Conservation (phyloP, 176 grass and related monocot species). For the Cenchrus fungigraminus region DNA sequence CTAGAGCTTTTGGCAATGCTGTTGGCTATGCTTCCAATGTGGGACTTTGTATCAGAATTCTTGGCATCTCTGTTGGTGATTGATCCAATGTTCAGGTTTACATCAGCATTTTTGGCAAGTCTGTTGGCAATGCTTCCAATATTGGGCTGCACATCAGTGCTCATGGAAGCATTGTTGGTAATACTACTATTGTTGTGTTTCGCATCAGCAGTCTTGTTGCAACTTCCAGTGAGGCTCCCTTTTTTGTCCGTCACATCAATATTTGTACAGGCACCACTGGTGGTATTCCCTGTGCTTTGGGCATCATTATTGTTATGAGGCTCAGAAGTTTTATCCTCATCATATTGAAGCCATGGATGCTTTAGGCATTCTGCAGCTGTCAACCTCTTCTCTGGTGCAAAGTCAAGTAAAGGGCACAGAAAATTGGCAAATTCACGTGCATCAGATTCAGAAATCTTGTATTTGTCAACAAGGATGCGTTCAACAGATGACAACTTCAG, state of each 20-base stretch:
- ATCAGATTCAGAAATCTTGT: slow-evolving; percentile 70
- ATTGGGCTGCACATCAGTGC: slow-evolving; percentile 26
- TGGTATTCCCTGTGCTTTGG: slow-evolving; percentile 18
- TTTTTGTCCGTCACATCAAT: slow-evolving; percentile 25
- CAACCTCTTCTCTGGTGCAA: slow-evolving; percentile 78
- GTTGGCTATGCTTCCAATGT: background rate
- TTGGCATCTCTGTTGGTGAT: slow-evolving; percentile 11
- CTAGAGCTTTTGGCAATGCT: background rate
- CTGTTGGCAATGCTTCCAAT: slow-evolving; percentile 23
- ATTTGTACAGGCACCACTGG: slow-evolving; percentile 40
- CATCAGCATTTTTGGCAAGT: slow-evolving; percentile 38
- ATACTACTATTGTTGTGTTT: slow-evolving; percentile 28
- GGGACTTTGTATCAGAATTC: slow-evolving; percentile 19
- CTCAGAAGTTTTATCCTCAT: slow-evolving; percentile 41
- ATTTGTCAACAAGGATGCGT: slow-evolving; percentile 77
- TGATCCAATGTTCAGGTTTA: slow-evolving; percentile 28
- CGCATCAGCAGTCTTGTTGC: slow-evolving; percentile 35
- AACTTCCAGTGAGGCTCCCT: slow-evolving; percentile 24
- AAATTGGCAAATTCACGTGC: slow-evolving; percentile 70
- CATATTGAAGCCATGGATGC: slow-evolving; percentile 76
- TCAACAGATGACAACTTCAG: slow-evolving; percentile 79
- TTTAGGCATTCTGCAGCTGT: slow-evolving; percentile 76
- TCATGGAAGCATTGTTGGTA: slow-evolving; percentile 1
- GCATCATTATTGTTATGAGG: slow-evolving; percentile 18
- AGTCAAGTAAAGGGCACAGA: slow-evolving; percentile 78